Evolutionary conservation across 345 rosid genomes (phyloP).

Genomic region (Alliaria petiolata): DNA sequence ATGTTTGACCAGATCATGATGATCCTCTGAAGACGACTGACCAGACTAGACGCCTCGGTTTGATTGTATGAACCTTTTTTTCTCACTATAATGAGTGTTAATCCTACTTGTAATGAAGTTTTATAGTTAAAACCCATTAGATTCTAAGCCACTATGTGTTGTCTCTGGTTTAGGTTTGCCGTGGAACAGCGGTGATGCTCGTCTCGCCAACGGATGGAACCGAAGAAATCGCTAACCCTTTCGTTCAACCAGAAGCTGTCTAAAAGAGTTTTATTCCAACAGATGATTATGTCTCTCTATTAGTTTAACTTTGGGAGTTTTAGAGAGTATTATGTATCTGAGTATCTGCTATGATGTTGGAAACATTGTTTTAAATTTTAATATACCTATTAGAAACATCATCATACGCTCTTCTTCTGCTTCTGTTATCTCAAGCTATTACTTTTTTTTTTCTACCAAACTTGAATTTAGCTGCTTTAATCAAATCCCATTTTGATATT

Average conservation of each 20-base stretch:
- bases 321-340: slow-evolving; percentile 8
- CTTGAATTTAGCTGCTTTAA: neutral
- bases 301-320: neutral
- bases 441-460: neutral
- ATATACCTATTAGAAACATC: neutral
- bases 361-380: neutral
- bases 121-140: neutral
- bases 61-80: too few species aligned
- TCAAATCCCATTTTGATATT: neutral
- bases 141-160: neutral
- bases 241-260: slow-evolving; percentile 81
- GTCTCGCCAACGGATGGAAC: slow-evolving; percentile 98
- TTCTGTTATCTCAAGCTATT: neutral
- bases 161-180: slow-evolving; percentile 61
- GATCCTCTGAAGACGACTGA: slow-evolving; percentile 96
- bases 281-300: neutral
- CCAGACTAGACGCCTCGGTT: slow-evolving; percentile 89
- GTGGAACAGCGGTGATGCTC: slow-evolving; percentile 99
- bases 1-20: slow-evolving; percentile 62
- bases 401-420: neutral
- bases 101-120: neutral
- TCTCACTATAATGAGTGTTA: too few species aligned
- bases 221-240: slow-evolving; percentile 97
- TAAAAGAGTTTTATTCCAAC: too few species aligned
- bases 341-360: neutral